Base-by-base conservation (phyloP, 805 yeast genomes). In the Middelhovenomyces tepae region DNA sequence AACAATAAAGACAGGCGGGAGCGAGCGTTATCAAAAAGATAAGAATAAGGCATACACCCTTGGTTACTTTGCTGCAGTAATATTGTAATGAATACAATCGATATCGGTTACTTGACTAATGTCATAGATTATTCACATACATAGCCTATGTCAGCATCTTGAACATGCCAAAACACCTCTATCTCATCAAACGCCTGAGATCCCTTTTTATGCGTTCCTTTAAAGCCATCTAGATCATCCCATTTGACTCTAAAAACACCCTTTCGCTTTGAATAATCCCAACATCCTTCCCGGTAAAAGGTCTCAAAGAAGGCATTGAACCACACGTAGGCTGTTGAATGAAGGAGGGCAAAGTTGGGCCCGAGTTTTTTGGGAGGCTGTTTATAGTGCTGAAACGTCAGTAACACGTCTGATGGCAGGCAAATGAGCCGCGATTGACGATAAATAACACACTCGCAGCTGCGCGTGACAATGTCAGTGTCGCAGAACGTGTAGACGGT, bases 171-270 rank as follows among this genome's bases (percentile, higher is more conserved):
- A 23, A 48, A 51, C 7, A 73, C 46, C 32, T 62, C 65, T 5
- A 75, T 44, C 7, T 55, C 34, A n/a, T 75, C 76, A 45, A 80
- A 78, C 7, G 69, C 44, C 39, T 62, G 60, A 3, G 59, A 35
- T 0, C 86, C 86, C 41, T 66, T 69, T 28, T 60, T 60, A n/a
- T 49, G 46, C 1, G 75, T 65, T 1, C 91, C 93, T 42, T 67
- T 66, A 37, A 64, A 65, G 0, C 94, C 93, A 53, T 82, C 93
- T 44, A 78, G 58, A 0, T 70, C 65, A 2, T 61, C 59, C 77
- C 78, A 74, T 24, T 40, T 27, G 16, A 42, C 39, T 8, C 35
- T 25, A 24, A 48, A 48, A 14, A 39, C 41, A 11, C 51, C 52
- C 15, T 34, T 26, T 13, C 16, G 10, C 9, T 17, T 20, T 20